Percentiles rank a stretch among this genome's conserved stretches.
phyloP scores from a whole-genome alignment of 1,139 yeast species.

The Blastobotrys apis region DNA sequence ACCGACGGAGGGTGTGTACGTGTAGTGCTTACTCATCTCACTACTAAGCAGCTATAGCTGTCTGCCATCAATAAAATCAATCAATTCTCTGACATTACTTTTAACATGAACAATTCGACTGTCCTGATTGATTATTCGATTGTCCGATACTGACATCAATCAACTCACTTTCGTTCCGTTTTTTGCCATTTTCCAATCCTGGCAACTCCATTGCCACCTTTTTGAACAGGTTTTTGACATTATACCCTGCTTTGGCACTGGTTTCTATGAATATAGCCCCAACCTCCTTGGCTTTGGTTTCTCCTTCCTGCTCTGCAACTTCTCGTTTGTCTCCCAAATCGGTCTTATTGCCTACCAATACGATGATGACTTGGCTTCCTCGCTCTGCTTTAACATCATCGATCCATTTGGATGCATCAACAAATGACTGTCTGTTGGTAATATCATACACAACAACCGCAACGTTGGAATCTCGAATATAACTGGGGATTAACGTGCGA shows the following conservation, averaged over 20 bases:
- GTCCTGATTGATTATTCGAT: constrained; percentile 9
- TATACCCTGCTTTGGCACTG: constrained; percentile 91
- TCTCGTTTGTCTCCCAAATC: constrained; percentile 65
- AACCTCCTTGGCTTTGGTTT: constrained; percentile 66
- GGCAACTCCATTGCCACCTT: constrained; percentile 89
- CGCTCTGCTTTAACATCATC: constrained; percentile 79
- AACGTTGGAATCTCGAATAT: constrained; percentile 93
- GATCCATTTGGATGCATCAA: constrained; percentile 70
- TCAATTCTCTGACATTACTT: too few relatives aligned
- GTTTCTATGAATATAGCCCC: constrained; percentile 88
- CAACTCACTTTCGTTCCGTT: constrained; percentile 36
- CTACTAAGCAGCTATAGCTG: too few relatives aligned
- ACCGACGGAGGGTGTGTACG: too few relatives aligned
- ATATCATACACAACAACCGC: constrained; percentile 95
- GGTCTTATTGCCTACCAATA: constrained; percentile 76
- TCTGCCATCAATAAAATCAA: neutral
- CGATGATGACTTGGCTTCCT: constrained; percentile 63
- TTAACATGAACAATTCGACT: constrained; percentile 4
- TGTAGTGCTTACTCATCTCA: too few relatives aligned
- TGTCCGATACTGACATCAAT: constrained; percentile 54
- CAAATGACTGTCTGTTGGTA: constrained; percentile 72
- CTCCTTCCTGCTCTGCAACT: constrained; percentile 78
- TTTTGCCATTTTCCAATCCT: constrained; percentile 54
- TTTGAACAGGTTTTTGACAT: constrained; percentile 83
- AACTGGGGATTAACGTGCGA: constrained; percentile 88